Percentiles rank a stretch among this genome's conserved stretches.
Evolutionary conservation across 345 rosid genomes (phyloP).

Genomic region (Syzygium jambos): DNA sequence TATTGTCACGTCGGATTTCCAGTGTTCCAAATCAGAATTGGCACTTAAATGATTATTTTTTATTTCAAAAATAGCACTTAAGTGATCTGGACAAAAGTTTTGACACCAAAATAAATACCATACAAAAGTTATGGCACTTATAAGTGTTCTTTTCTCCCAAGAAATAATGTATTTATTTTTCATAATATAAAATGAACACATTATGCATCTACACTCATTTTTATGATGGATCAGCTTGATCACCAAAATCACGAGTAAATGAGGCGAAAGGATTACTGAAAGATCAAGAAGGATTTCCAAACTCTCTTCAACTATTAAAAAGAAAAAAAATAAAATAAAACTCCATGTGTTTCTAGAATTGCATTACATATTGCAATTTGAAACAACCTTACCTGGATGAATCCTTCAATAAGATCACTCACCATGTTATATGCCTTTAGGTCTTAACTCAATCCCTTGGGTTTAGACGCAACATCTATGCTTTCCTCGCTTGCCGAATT

Average conservation of each 20-base stretch:
- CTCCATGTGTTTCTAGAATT: not conserved
- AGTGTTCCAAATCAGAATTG: no score
- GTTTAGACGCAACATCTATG: not conserved
- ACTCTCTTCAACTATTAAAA: not conserved
- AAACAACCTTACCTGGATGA: not conserved
- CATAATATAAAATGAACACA: not conserved
- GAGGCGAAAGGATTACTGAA: not conserved
- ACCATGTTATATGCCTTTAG: not conserved
- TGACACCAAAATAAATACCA: no score
- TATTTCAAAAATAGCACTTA: no score
- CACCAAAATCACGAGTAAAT: not conserved
- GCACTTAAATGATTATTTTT: no score
- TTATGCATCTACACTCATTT: not conserved
- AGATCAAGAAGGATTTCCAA: not conserved
- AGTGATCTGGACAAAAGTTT: no score
- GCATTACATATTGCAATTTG: not conserved
- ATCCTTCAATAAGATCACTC: not conserved
- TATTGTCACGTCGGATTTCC: no score
- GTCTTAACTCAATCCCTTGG: not conserved
- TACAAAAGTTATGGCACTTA: no score
- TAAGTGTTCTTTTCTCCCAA: no score
- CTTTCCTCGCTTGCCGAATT: not conserved
- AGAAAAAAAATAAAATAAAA: not conserved
- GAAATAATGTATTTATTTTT: not conserved
- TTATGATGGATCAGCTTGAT: not conserved